Evolutionary conservation across 176 grass and related monocot species (phyloP).

Genomic region (Puccinellia tenuiflora): DNA sequence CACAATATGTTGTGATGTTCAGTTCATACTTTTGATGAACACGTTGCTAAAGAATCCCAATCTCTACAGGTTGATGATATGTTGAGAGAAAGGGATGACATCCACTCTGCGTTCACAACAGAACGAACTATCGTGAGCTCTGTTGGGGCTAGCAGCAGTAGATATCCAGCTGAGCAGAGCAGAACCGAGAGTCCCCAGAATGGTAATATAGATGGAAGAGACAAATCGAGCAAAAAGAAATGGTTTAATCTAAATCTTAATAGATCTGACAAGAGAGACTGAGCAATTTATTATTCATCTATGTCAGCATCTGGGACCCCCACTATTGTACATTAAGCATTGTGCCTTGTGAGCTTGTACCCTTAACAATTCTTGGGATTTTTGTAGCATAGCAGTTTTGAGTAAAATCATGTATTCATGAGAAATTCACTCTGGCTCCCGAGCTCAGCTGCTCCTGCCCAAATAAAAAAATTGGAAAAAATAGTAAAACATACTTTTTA

Average conservation of each 20-base stretch:
- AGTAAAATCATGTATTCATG: neutral
- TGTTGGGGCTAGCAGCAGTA: constrained; percentile 39
- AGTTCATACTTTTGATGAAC: neutral
- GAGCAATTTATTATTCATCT: constrained; percentile 19
- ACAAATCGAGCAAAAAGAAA: constrained; percentile 86
- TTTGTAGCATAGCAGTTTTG: constrained; percentile 43
- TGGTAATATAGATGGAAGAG: constrained; percentile 60
- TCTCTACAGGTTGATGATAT: constrained; percentile 83
- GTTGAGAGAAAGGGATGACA: constrained; percentile 77
- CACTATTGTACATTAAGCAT: constrained; percentile 39
- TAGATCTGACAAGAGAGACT: constrained; percentile 62
- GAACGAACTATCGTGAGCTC: constrained; percentile 49
- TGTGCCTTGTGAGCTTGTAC: constrained; percentile 26
- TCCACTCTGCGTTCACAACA: constrained; percentile 79
- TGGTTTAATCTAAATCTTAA: constrained; percentile 95
- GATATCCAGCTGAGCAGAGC: constrained; percentile 42
- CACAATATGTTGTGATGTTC: constrained; percentile 10
- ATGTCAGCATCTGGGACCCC: neutral
- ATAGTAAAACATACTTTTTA: too few relatives aligned
- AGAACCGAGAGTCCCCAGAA: constrained; percentile 48
- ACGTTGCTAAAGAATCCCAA: constrained; percentile 32
- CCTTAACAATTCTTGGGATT: constrained; percentile 1
- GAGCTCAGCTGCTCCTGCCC: too few relatives aligned
- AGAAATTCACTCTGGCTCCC: too few relatives aligned
- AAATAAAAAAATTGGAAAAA: too few relatives aligned